Base-by-base conservation (phyloP, 495 filamentous ascomycete genomes). In the Xylaria venustula region DNA sequence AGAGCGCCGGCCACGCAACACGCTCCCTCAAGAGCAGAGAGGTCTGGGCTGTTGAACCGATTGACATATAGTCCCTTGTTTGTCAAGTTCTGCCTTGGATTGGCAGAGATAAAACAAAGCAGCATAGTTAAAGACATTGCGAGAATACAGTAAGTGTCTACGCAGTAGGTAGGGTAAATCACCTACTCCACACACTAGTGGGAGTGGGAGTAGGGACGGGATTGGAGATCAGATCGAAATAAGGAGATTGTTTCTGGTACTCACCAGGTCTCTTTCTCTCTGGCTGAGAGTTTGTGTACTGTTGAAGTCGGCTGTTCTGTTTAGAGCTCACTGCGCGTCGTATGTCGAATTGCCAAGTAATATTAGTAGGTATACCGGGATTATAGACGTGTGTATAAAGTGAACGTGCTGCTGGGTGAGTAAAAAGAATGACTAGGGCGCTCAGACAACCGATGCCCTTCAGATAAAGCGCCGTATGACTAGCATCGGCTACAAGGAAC, bases 401-500 rank as follows among this genome's bases (percentile, higher is more conserved):
- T n/a, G n/a, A n/a, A n/a, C n/a, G n/a, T n/a, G n/a, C n/a, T n/a
- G n/a, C n/a, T n/a, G n/a, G n/a, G n/a, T n/a, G n/a, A n/a, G n/a
- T n/a, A n/a, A n/a, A 45, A 44, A 51, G 57, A 52, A 26, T 45
- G 25, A 41, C 12, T n/a, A 50, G 36, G 14, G 34, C 12, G n/a
- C 26, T 44, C 51, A 9, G 51, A 51, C 17, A 25, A 50, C 20
- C 34, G 56, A 51, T 36, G 23, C 14, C 26, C 17, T 2, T 49
- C 28, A 20, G 47, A 34, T 25, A 45, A 44, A 45, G 47, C 51
- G 36, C 36, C 20, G 56, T 44, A 25, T 34, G 37, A 42, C 34
- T 37, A 36, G 48, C 26, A 14, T 34, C 20, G 47, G 47, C n/a
- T 17, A 30, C 45, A 60, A 60, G 14, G 57, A 60, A 37, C 17